A percentile compares a stretch with the other conserved stretches of the same genome.
These are phyloP conservation scores for Clitopilus passeckerianus DNA, from an alignment of 768 basidiomycete genomes.

Conservation along the genomic window DNA sequence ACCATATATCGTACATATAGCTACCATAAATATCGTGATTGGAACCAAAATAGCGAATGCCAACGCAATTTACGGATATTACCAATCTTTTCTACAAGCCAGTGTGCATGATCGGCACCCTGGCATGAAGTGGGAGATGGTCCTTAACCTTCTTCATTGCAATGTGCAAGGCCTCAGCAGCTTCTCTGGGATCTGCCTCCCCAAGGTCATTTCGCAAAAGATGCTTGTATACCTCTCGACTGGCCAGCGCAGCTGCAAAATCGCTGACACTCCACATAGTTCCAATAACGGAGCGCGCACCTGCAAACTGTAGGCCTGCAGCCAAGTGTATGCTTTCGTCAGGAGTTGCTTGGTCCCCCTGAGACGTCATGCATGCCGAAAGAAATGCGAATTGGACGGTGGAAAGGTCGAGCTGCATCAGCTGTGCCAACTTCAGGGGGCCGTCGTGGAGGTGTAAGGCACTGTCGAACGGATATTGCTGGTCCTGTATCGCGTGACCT, in stretches of 20 bases:
- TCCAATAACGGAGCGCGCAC: slow-evolving; percentile 26
- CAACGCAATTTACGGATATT: too few relatives aligned
- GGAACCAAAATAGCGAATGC: too few relatives aligned
- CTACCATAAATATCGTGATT: too few relatives aligned
- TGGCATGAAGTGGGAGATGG: neutral
- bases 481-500: slow-evolving; percentile 27
- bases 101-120: neutral
- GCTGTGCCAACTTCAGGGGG: slow-evolving; percentile 13
- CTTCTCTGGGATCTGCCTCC: slow-evolving; percentile 6
- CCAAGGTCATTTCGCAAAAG: slow-evolving; percentile 7
- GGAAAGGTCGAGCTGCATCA: slow-evolving; percentile 13
- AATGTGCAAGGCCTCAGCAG: slow-evolving; percentile 18
- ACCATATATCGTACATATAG: too few relatives aligned
- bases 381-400: slow-evolving; percentile 31
- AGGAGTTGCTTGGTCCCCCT: slow-evolving; percentile 17
- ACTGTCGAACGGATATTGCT: slow-evolving; percentile 16
- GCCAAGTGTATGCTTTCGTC: slow-evolving; percentile 27
- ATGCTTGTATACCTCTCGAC: slow-evolving; percentile 24
- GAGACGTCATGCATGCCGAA: slow-evolving; percentile 38
- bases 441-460: slow-evolving; percentile 16
- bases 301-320: slow-evolving; percentile 30
- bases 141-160: slow-evolving; percentile 13
- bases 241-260: slow-evolving; percentile 23
- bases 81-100: neutral
- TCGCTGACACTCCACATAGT: slow-evolving; percentile 42